These are phyloP conservation scores for Solanum habrochaites DNA, from an alignment of 257 asterid species.

Conservation along the genomic window DNA sequence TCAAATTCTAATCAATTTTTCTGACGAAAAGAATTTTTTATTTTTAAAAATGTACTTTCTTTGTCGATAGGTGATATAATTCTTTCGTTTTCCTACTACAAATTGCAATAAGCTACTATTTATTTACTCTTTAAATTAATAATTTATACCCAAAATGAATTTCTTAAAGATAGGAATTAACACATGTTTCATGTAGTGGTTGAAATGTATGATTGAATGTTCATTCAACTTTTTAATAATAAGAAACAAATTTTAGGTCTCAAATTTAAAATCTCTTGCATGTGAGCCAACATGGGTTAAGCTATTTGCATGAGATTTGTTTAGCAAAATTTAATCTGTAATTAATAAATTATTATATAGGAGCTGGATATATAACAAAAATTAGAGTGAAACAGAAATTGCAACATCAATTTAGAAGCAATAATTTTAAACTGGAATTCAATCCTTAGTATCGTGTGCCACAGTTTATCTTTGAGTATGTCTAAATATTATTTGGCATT, in stretches of 20 bases:
- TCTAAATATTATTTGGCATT: not conserved
- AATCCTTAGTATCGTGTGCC: not conserved
- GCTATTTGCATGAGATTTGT: not conserved
- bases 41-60: not conserved
- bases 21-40: fast-evolving
- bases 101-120: not conserved
- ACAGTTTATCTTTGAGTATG: not conserved
- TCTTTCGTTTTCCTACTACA: not conserved
- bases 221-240: not conserved
- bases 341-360: no score
- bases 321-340: fast-evolving
- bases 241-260: fast-evolving
- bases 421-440: not conserved
- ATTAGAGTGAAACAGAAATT: not conserved
- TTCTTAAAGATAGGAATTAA: not conserved
- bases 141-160: not conserved
- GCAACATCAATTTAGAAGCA: not conserved
- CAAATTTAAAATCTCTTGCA: fast-evolving
- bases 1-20: no score
- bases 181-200: not conserved
- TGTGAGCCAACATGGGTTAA: fast-evolving
- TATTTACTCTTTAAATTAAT: not conserved
- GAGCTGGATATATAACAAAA: not conserved
- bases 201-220: not conserved
- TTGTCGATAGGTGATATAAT: not conserved